A percentile compares a stretch with the other conserved stretches of the same genome.
Conservation (phyloP, 345 rosid species). For the Nephelium lappaceum region DNA sequence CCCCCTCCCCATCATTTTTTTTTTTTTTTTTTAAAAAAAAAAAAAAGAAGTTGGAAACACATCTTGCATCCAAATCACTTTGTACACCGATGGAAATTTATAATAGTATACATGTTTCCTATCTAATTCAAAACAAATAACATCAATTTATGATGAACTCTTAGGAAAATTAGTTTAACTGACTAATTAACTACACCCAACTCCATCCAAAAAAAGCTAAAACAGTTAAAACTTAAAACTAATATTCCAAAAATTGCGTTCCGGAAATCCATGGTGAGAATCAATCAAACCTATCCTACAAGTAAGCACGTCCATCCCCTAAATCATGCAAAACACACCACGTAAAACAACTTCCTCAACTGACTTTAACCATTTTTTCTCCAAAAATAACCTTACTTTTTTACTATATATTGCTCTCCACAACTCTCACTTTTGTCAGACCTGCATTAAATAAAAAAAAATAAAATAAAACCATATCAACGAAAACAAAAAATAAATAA, state of each 20-base stretch:
- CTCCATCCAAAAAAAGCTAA: no score
- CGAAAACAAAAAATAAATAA: slow-evolving; percentile 6
- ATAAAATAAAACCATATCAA: neutral
- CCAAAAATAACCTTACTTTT: slow-evolving; percentile 25
- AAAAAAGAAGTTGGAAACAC: no score
- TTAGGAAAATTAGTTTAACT: no score
- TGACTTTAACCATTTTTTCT: neutral
- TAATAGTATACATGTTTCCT: no score
- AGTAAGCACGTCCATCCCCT: slow-evolving; percentile 10
- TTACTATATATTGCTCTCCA: slow-evolving; percentile 24
- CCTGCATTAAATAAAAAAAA: slow-evolving; percentile 26
- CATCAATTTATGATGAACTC: no score
- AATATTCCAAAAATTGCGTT: neutral
- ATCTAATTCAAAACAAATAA: no score
- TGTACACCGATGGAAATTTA: no score
- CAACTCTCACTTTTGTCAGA: slow-evolving; percentile 21
- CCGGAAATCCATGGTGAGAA: neutral
- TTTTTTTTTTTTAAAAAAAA: no score
- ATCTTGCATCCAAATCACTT: no score
- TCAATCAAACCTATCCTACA: neutral
- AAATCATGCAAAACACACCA: slow-evolving; percentile 14
- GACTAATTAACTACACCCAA: no score
- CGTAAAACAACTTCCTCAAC: slow-evolving; percentile 4
- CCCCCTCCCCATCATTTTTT: no score
- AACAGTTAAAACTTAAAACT: neutral